Conservation (phyloP, 139 green algal genomes). For the Ulvella scutata region DNA sequence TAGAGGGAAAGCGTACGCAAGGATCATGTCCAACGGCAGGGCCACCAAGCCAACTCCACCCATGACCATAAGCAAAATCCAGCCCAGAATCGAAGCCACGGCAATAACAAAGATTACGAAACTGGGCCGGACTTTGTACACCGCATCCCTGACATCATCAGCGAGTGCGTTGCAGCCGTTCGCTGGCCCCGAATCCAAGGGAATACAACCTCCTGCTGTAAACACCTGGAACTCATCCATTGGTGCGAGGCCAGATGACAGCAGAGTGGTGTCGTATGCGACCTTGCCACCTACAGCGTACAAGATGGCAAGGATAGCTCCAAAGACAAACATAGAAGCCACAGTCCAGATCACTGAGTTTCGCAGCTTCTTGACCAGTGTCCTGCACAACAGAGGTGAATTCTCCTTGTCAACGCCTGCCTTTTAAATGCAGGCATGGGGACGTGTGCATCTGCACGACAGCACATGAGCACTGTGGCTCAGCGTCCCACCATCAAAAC, state of each 20-base stretch:
- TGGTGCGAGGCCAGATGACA: slow-evolving; percentile 52
- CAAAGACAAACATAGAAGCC: slow-evolving; percentile 28
- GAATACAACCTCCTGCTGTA: background rate
- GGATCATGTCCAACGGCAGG: slow-evolving; percentile 75
- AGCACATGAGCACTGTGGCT: too few species aligned
- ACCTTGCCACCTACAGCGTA: slow-evolving; percentile 80
- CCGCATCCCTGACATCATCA: slow-evolving; percentile 14
- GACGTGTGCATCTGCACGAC: background rate
- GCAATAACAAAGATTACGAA: background rate
- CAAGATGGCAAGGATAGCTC: slow-evolving; percentile 44
- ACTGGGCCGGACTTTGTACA: slow-evolving; percentile 39
- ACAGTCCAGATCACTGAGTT: slow-evolving; percentile 37
- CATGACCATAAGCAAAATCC: slow-evolving; percentile 90
- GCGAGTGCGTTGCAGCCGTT: background rate
- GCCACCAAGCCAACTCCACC: slow-evolving; percentile 74
- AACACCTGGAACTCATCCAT: slow-evolving; percentile 12
- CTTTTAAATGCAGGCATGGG: too few species aligned
- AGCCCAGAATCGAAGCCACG: slow-evolving; percentile 31
- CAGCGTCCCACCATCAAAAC: too few species aligned
- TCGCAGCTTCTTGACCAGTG: slow-evolving; percentile 31
- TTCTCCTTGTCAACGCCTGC: too few species aligned
- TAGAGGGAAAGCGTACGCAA: slow-evolving; percentile 11
- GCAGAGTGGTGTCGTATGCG: slow-evolving; percentile 55
- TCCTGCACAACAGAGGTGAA: slow-evolving; percentile 37
- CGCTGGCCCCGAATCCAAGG: background rate